A percentile compares a stretch with the other conserved stretches of the same genome.
These are phyloP conservation scores for Tricholoma matsutake DNA, from an alignment of 768 basidiomycete species.

Conservation along the genomic window DNA sequence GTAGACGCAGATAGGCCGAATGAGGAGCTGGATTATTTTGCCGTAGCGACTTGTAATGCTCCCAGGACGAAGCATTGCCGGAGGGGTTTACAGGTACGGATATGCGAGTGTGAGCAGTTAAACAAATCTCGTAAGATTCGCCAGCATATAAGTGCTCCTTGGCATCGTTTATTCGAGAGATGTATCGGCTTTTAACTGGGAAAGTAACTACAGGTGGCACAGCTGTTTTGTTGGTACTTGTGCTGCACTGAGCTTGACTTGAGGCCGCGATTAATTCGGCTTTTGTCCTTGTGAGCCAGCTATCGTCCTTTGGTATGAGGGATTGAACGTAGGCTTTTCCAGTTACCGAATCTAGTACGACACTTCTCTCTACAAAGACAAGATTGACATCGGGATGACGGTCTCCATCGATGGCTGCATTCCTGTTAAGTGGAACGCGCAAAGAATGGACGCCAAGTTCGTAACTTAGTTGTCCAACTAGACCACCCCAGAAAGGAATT, in stretches of 20 bases:
- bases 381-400: conserved; percentile 72
- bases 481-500: conserved; percentile 81
- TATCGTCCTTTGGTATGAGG: conserved; percentile 50
- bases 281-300: conserved; percentile 55
- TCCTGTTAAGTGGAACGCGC: conserved; percentile 35
- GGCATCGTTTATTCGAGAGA: conserved; percentile 62
- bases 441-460: conserved; percentile 68
- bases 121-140: conserved; percentile 90
- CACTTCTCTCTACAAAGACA: conserved; percentile 74
- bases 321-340: conserved; percentile 62
- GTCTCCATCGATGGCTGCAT: conserved; percentile 14
- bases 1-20: conserved; percentile 75
- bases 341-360: conserved; percentile 59
- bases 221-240: conserved; percentile 3
- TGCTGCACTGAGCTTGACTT: conserved; percentile 2
- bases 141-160: conserved; percentile 77
- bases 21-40: conserved; percentile 85
- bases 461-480: conserved; percentile 76
- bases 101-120: conserved; percentile 73
- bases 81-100: conserved; percentile 36
- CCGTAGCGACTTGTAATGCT: conserved; percentile 70
- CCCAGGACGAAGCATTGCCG: conserved; percentile 56
- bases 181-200: conserved; percentile 61
- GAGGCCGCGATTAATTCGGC: conserved; percentile 25
- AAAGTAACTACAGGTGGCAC: conserved; percentile 35